A percentile compares a stretch with the other conserved stretches of the same genome.
Conservation (phyloP, 164 flowering plant species). For the Macadamia tetraphylla region DNA sequence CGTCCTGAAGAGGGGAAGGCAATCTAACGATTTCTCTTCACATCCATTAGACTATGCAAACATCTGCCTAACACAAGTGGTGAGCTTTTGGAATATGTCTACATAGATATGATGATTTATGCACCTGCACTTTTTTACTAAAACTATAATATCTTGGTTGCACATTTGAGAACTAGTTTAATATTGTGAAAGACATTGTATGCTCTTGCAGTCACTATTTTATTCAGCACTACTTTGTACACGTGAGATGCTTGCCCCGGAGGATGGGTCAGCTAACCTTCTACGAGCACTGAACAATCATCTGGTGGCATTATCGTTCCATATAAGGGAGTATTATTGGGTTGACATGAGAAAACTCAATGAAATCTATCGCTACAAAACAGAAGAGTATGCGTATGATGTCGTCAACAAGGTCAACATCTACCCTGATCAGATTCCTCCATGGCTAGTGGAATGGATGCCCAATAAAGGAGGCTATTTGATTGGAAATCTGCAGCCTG, state of each 20-base stretch:
- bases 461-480: slow-evolving; percentile 80
- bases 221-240: slow-evolving; percentile 84
- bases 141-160: not conserved
- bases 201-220: slow-evolving; percentile 64
- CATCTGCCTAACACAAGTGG: too few relatives aligned
- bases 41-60: too few relatives aligned
- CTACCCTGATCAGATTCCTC: slow-evolving; percentile 87
- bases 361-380: slow-evolving; percentile 82
- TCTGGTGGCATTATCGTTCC: slow-evolving; percentile 74
- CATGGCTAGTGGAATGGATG: slow-evolving; percentile 88
- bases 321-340: slow-evolving; percentile 91
- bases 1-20: too few relatives aligned
- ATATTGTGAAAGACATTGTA: not conserved
- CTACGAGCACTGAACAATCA: slow-evolving; percentile 70
- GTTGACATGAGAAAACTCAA: slow-evolving; percentile 74
- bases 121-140: not conserved
- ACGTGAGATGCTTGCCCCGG: slow-evolving; percentile 82
- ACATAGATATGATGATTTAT: not conserved
- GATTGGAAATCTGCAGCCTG: slow-evolving; percentile 90
- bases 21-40: too few relatives aligned
- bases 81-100: too few relatives aligned
- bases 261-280: slow-evolving; percentile 77
- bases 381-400: slow-evolving; percentile 90
- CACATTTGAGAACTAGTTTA: not conserved
- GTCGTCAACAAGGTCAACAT: slow-evolving; percentile 93